Percentiles rank a stretch among this genome's conserved stretches.
These are phyloP conservation scores for Quercus phellos DNA, from an alignment of 331 rosid genomes.

Conservation along the genomic window DNA sequence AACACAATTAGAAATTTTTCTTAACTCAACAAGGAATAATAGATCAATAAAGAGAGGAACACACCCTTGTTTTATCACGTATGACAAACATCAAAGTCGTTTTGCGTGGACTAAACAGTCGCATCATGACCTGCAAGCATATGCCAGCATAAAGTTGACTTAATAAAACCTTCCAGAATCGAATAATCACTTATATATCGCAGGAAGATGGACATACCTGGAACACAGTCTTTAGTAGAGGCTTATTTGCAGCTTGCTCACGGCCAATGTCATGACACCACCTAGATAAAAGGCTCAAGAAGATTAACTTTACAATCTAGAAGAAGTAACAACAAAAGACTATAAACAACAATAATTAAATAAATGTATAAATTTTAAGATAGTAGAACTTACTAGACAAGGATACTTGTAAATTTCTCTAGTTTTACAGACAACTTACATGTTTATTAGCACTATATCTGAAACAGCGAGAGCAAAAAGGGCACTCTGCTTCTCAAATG, in stretches of 20 bases:
- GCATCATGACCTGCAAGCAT: conserved; percentile 91
- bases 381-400: not conserved
- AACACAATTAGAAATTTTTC: conserved; percentile 21
- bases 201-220: conserved; percentile 51
- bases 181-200: not conserved
- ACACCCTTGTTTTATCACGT: conserved; percentile 96
- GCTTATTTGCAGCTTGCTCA: conserved; percentile 99
- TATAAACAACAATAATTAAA: not conserved
- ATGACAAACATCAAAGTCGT: conserved; percentile 93
- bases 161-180: conserved; percentile 6
- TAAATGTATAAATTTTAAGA: not conserved
- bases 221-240: conserved; percentile 91
- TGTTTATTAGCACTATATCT: conserved; percentile 92
- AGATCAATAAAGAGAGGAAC: conserved; percentile 22
- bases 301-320: conserved; percentile 19
- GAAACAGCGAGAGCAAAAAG: conserved; percentile 99
- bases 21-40: conserved; percentile 7
- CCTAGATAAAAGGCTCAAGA: conserved; percentile 39
- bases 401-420: not conserved
- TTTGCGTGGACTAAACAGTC: conserved; percentile 97
- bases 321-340: conserved; percentile 1
- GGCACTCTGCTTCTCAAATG: conserved; percentile 99
- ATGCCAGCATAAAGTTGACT: conserved; percentile 11
- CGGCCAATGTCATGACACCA: conserved; percentile 99
- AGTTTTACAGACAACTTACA: conserved; percentile 44